Conservation (phyloP, 148 eudicot species). For the Rhododendron simsii region DNA sequence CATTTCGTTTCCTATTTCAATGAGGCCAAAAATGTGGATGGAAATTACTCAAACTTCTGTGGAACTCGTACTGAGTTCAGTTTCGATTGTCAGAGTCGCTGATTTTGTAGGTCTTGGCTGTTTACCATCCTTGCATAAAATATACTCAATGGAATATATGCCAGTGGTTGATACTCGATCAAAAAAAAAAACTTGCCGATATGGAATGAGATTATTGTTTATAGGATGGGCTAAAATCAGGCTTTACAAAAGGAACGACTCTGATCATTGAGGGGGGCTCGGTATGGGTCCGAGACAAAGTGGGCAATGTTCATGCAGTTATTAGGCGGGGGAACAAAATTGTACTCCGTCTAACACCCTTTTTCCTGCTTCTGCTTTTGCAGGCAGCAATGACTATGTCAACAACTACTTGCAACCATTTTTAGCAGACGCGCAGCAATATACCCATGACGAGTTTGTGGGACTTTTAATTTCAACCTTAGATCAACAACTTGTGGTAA, state of each 20-base stretch:
- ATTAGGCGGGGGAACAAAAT: background rate
- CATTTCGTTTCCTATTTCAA: too few species aligned
- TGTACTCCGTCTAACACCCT: background rate
- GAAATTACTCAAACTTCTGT: too few species aligned
- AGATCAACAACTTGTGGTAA: constrained; percentile 64
- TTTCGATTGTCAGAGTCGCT: too few species aligned
- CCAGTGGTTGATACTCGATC: too few species aligned
- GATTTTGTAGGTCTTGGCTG: too few species aligned
- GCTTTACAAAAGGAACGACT: too few species aligned
- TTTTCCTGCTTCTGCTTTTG: background rate
- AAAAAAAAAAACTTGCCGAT: too few species aligned
- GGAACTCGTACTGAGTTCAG: too few species aligned
- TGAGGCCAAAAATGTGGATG: too few species aligned
- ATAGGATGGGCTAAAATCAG: background rate
- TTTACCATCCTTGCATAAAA: too few species aligned
- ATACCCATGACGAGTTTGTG: constrained; percentile 66
- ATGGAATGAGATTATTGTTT: background rate
- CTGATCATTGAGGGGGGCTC: background rate
- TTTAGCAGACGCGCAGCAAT: constrained; percentile 63
- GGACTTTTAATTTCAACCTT: constrained; percentile 50
- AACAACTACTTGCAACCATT: constrained; percentile 90
- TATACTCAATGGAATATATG: too few species aligned
- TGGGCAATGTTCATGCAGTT: background rate
- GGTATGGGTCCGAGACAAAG: background rate
- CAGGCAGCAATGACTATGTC: constrained; percentile 94